These are phyloP conservation scores for Lasiosphaeria hispida DNA, from an alignment of 495 filamentous ascomycete species.

Conservation along the genomic window DNA sequence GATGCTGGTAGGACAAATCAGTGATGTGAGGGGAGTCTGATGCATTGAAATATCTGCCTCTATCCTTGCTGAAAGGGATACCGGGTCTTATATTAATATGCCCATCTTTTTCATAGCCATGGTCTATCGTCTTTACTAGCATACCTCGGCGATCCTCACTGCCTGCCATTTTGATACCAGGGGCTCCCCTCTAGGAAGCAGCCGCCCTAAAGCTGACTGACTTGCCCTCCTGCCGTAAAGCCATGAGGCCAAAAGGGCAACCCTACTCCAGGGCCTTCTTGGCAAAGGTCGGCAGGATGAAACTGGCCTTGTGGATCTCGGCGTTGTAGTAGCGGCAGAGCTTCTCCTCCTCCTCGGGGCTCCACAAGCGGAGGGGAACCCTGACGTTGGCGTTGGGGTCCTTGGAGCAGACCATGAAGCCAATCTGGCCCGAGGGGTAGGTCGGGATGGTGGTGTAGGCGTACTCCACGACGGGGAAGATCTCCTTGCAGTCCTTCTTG, in stretches of 20 bases:
- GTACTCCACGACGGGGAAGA: slow-evolving; percentile 97
- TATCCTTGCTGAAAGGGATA: no score
- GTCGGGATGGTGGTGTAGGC: slow-evolving; percentile 99
- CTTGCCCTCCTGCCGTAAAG: background rate
- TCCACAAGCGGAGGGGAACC: slow-evolving; percentile 75
- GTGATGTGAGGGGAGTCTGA: no score
- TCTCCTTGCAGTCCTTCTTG: slow-evolving; percentile 92
- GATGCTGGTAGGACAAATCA: no score
- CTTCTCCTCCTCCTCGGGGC: slow-evolving; percentile 84
- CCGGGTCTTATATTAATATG: background rate
- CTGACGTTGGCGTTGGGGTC: slow-evolving; percentile 78
- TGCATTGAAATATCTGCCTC: no score
- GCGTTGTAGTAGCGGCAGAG: slow-evolving; percentile 94
- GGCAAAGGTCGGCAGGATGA: slow-evolving; percentile 90
- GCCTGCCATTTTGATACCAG: no score
- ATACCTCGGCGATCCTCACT: no score
- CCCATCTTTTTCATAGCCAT: background rate
- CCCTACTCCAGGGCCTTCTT: slow-evolving; percentile 65
- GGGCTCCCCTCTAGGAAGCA: no score
- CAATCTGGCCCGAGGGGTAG: slow-evolving; percentile 98
- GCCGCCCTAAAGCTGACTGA: background rate
- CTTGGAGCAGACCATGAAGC: slow-evolving; percentile 99
- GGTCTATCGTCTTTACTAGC: background rate
- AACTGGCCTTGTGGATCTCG: slow-evolving; percentile 90
- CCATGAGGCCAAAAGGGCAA: background rate